A percentile compares a stretch with the other conserved stretches of the same genome.
These are phyloP conservation scores for Auricularia cornea DNA, from an alignment of 768 basidiomycete genomes.

Conservation along the genomic window DNA sequence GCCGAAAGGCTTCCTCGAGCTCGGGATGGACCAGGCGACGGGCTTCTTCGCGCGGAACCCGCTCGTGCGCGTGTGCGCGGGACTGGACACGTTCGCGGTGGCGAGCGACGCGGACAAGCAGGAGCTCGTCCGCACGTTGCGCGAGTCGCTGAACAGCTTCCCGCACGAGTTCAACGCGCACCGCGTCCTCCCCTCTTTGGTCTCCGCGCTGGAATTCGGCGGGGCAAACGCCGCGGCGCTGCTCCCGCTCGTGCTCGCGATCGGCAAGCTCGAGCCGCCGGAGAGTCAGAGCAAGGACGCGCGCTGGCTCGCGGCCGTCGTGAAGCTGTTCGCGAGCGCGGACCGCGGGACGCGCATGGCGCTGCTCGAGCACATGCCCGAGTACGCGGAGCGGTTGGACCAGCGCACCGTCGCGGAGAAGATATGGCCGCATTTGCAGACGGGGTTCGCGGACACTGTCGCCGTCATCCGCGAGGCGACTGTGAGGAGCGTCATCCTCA, in stretches of 20 bases:
- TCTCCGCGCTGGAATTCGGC: constrained; percentile 69
- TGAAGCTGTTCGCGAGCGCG: constrained; percentile 78
- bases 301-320: constrained; percentile 65
- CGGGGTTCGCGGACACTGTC: constrained; percentile 91
- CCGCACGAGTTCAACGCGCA: constrained; percentile 79
- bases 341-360: constrained; percentile 95
- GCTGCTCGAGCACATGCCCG: constrained; percentile 72
- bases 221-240: constrained; percentile 69
- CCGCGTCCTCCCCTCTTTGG: constrained; percentile 80
- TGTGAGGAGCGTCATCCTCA: constrained; percentile 72
- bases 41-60: constrained; percentile 83
- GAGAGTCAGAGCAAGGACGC: constrained; percentile 58
- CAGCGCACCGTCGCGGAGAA: constrained; percentile 77
- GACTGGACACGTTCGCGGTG: constrained; percentile 78
- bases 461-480: constrained; percentile 93
- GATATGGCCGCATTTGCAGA: constrained; percentile 95
- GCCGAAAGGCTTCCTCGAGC: constrained; percentile 66
- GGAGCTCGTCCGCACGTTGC: constrained; percentile 61
- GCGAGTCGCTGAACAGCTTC: constrained; percentile 70
- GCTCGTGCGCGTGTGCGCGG: constrained; percentile 75
- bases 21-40: constrained; percentile 60
- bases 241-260: constrained; percentile 74
- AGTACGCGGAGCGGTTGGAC: constrained; percentile 83
- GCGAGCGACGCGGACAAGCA: constrained; percentile 74
- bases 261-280: constrained; percentile 62